Percentiles rank a stretch among this genome's conserved stretches.
Conservation (phyloP, 176 grass and related monocot species). For the Tillandsia leiboldiana region DNA sequence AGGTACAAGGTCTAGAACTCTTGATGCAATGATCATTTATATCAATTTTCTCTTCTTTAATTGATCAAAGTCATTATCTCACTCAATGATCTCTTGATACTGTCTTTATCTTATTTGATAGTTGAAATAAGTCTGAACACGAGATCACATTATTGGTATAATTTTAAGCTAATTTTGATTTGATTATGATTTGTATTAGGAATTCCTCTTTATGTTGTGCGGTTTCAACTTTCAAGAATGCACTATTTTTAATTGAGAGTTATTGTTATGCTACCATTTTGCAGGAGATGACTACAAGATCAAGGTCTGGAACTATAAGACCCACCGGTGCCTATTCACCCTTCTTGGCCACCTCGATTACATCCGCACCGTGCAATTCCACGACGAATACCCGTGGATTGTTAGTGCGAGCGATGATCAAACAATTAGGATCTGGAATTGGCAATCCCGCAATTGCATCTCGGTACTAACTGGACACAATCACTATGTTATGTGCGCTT, state of each 20-base stretch:
- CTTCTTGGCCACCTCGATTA: constrained; percentile 32
- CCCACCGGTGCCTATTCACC: constrained; percentile 26
- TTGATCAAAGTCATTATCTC: too few species aligned
- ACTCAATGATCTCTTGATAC: too few species aligned
- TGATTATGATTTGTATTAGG: too few species aligned
- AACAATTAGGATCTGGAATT: constrained; percentile 85
- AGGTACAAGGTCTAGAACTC: too few species aligned
- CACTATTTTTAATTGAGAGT: neutral
- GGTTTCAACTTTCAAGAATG: neutral
- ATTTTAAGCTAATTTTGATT: too few species aligned
- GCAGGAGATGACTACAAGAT: constrained; percentile 36
- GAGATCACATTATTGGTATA: too few species aligned
- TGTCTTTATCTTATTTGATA: too few species aligned
- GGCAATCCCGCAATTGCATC: constrained; percentile 64
- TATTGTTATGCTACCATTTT: neutral
- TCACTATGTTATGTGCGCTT: constrained; percentile 82
- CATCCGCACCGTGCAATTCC: constrained; percentile 30
- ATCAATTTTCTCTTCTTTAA: too few species aligned
- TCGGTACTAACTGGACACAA: constrained; percentile 74
- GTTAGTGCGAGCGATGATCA: constrained; percentile 75
- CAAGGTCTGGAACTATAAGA: constrained; percentile 36
- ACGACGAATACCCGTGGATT: constrained; percentile 43
- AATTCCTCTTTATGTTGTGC: too few species aligned
- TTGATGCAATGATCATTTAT: too few species aligned
- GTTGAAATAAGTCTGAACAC: too few species aligned